Evolutionary conservation across 495 filamentous ascomycete genomes (phyloP), one percentile per base, ranked within the genome.

Genomic region (Friedmanniomyces endolithicus): DNA sequence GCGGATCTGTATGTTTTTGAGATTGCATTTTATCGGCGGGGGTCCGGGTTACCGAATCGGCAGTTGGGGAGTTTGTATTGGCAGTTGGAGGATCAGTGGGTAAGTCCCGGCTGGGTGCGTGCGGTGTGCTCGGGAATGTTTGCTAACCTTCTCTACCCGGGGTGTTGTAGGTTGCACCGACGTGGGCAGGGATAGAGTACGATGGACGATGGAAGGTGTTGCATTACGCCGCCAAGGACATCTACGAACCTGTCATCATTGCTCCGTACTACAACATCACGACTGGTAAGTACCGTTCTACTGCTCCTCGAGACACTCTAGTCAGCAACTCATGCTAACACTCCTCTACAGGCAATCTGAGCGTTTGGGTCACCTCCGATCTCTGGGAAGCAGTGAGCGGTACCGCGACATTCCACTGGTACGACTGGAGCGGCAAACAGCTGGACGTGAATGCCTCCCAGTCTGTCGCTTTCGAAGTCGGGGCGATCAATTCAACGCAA

Each of bases 51-150:
- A 62, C 78, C 77, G 0, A 73, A 84, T 44, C 71, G 77, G 3
- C 80, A 84, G 62, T 70, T 84, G 1, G 82, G 82, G 0, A 74
- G 74, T 6, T 63, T 85, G 8, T 85, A 85, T 63, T 85, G 82
- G 82, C 81, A 85, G 63, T 68, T 85, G 0, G 78, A 85, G 56
- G 82, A 84, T 65, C 78, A 83, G 60, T 84, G 81, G 81, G 31
- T 41, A 33, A 31, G 27, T 9, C 4, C 27, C 9, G 27, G 27
- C 27, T 9, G 27, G 9, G 27, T 48, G 12, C 2, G 16, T 19
- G 19, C 48, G 19, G 6, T 27, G 23, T 27, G 14, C 48, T 51
- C n/a, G n/a, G 27, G 27, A 31, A 3, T 31, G 9, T 9, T 9
- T 31, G 27, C 27, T 31, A 31, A 31, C 27, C 9, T 31, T 9